A percentile compares a stretch with the other conserved stretches of the same genome.
Evolutionary conservation across 2,329 filamentous ascomycete genomes (phyloP).

Genomic region (Grosmannia clavigera): DNA sequence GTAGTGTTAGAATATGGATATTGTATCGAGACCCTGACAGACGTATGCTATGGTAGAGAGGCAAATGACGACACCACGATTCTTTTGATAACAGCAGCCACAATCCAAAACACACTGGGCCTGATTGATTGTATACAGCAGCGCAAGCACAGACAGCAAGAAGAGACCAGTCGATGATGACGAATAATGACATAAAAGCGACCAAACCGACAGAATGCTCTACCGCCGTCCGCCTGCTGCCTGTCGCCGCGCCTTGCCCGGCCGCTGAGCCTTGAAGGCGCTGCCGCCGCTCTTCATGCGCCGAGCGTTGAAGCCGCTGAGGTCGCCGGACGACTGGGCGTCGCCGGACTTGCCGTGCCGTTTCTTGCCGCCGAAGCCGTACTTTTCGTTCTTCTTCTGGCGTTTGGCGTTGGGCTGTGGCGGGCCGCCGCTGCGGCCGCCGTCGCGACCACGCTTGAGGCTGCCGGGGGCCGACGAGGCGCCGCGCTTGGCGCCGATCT

Average conservation of each 20-base stretch:
- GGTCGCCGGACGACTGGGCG: slow-evolving; percentile 67
- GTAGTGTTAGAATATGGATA: neutral
- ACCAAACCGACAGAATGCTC: neutral
- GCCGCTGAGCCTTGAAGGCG: slow-evolving; percentile 9
- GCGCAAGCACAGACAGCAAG: too few relatives aligned
- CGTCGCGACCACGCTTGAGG: slow-evolving; percentile 9
- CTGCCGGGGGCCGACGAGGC: slow-evolving; percentile 24
- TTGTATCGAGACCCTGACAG: neutral
- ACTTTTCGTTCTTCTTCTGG: slow-evolving; percentile 89
- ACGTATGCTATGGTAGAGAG: neutral
- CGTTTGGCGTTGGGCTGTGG: slow-evolving; percentile 52
- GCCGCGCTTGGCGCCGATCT: slow-evolving; percentile 28
- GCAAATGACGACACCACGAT: too few relatives aligned
- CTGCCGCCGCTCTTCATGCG: slow-evolving; percentile 58
- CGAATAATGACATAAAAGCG: neutral
- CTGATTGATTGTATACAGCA: too few relatives aligned
- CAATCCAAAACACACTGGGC: too few relatives aligned
- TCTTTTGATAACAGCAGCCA: too few relatives aligned
- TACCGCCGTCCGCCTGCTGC: slow-evolving; percentile 24
- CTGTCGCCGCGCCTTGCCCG: slow-evolving; percentile 38
- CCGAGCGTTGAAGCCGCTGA: slow-evolving; percentile 67
- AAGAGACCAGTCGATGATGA: too few relatives aligned
- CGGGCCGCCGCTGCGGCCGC: slow-evolving; percentile 13
- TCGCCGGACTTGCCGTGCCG: slow-evolving; percentile 81
- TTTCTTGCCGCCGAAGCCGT: slow-evolving; percentile 95